Evolutionary conservation across 83 land plant genomes (phyloP), one percentile per base, ranked within the genome.

Genomic region (Isoetes engelmannii): DNA sequence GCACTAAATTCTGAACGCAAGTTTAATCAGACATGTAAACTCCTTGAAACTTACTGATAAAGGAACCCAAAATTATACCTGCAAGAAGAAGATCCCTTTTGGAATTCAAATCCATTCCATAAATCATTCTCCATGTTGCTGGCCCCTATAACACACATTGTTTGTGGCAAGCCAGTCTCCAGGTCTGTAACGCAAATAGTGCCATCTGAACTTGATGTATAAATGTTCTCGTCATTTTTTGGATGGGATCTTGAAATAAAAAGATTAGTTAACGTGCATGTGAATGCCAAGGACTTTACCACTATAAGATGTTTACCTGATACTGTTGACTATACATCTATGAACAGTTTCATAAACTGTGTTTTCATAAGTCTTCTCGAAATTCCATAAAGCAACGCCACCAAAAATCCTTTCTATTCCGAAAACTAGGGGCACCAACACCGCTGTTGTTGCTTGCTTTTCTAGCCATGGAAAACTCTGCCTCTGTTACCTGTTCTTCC

Each of bases 361-460:
- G 72, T 83, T 90, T n/a, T 94, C 96, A 65, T 69, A 71, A 21
- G 88, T 83, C 62, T 86, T 88, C 43, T 28, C 72, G 69, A 75
- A 94, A 69, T 94, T 86, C 99, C 99, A 94, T 45, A 94, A 84
- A 43, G 87, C 96, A 79, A 94, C 37, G n/a, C n/a, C n/a, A n/a
- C n/a, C n/a, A n/a, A n/a, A n/a, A n/a, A n/a, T n/a, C n/a, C n/a
- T n/a, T n/a, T n/a, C n/a, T n/a, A n/a, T n/a, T n/a, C n/a, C n/a
- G n/a, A n/a, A n/a, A n/a, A n/a, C n/a, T n/a, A n/a, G n/a, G n/a
- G n/a, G n/a, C n/a, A n/a, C n/a, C n/a, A n/a, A n/a, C n/a, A n/a
- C n/a, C n/a, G n/a, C n/a, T n/a, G n/a, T n/a, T n/a, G n/a, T n/a
- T n/a, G n/a, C n/a, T n/a, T n/a, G n/a, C n/a, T n/a, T n/a, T n/a